phyloP scores from a whole-genome alignment of 108 stramenopile genomes.

The Skeletonema potamos region DNA sequence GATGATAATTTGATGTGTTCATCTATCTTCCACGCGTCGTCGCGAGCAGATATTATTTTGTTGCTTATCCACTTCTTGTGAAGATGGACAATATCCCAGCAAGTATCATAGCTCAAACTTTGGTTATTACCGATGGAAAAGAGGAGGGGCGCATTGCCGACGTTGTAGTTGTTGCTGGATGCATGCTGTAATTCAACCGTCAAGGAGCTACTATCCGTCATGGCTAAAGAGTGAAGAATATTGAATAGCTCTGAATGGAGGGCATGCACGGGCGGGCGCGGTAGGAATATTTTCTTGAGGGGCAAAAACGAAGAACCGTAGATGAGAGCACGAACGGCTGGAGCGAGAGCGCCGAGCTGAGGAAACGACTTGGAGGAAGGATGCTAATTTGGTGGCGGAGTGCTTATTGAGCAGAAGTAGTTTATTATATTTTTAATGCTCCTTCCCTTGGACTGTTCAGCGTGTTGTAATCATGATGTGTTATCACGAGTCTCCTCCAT shows the following conservation, averaged over 20 bases:
- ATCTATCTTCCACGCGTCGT: not conserved
- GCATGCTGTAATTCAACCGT: not conserved
- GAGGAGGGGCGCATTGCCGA: constrained; percentile 1
- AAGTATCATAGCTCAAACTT: constrained; percentile 8
- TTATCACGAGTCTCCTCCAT: not conserved
- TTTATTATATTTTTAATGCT: too few relatives aligned
- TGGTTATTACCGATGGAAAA: not conserved
- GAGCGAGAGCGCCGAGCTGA: too few relatives aligned
- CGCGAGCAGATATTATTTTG: too few relatives aligned
- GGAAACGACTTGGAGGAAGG: too few relatives aligned
- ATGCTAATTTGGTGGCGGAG: too few relatives aligned
- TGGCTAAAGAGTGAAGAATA: not conserved
- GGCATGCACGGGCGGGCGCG: not conserved
- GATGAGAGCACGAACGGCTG: too few relatives aligned
- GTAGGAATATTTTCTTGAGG: not conserved
- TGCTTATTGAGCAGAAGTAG: too few relatives aligned
- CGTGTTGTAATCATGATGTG: too few relatives aligned
- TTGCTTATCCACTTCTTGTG: constrained; percentile 13
- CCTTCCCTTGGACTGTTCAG: too few relatives aligned
- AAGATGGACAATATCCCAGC: constrained; percentile 3
- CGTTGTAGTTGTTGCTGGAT: not conserved
- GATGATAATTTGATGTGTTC: not conserved
- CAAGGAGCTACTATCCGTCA: not conserved
- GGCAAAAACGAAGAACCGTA: not conserved
- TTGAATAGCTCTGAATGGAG: not conserved